These are phyloP conservation scores for Leccinum subgranulosum DNA, from an alignment of 768 basidiomycete species.

Conservation along the genomic window DNA sequence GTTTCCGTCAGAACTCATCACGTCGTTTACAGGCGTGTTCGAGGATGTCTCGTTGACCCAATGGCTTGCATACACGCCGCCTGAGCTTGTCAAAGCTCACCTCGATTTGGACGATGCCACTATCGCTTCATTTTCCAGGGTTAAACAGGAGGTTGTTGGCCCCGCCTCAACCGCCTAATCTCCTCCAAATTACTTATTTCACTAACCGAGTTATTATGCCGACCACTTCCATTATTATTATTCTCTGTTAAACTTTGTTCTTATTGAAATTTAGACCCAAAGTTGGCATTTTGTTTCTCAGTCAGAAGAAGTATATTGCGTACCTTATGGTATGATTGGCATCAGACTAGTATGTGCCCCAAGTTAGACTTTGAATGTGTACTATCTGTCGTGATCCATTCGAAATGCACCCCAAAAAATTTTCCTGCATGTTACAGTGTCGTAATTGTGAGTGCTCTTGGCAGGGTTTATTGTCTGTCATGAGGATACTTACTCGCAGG, in stretches of 20 bases:
- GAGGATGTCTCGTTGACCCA: constrained; percentile 58
- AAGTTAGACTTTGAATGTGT: neutral
- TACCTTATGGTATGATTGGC: neutral
- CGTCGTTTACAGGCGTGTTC: constrained; percentile 35
- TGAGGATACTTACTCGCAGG: too few relatives aligned
- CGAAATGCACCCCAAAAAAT: neutral
- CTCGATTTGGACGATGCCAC: constrained; percentile 52
- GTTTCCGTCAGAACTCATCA: neutral
- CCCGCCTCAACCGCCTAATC: constrained; percentile 4
- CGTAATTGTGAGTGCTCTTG: too few relatives aligned
- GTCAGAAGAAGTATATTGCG: neutral
- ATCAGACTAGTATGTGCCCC: neutral
- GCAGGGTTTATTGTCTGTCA: too few relatives aligned
- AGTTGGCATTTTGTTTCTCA: neutral
- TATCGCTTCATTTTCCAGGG: constrained; percentile 46
- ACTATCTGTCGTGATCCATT: neutral
- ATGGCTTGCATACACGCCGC: constrained; percentile 63
- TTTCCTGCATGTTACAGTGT: too few relatives aligned
- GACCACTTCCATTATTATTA: constrained; percentile 12
- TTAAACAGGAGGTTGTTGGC: constrained; percentile 49
- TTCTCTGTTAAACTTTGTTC: neutral
- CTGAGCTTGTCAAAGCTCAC: constrained; percentile 57
- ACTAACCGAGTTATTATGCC: neutral
- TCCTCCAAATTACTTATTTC: neutral
- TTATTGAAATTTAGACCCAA: neutral